A percentile compares a stretch with the other conserved stretches of the same genome.
Evolutionary conservation across 1,284 basidiomycete species (phyloP).

Genomic region (Cryptococcus sp.): DNA sequence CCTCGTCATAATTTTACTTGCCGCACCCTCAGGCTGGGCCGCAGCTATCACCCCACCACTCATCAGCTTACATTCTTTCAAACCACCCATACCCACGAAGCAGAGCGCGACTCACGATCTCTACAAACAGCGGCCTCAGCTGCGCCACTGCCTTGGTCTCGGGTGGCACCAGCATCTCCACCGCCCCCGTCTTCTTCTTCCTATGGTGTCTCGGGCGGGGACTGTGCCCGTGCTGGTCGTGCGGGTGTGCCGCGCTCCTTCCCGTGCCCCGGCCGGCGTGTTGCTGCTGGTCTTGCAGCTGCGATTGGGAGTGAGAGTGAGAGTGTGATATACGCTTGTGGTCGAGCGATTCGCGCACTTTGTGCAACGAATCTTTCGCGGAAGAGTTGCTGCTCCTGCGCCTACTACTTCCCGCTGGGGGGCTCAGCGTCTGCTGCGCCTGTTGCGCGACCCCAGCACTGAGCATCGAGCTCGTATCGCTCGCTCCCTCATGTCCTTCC

Average conservation of each 20-base stretch:
- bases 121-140: constrained; percentile 78
- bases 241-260: background rate
- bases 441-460: background rate
- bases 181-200: constrained; percentile 46
- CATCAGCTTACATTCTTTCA: background rate
- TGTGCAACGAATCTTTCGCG: background rate
- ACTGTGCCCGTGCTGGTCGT: background rate
- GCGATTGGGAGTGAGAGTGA: background rate
- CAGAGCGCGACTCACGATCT: constrained; percentile 63
- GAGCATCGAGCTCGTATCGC: constrained; percentile 6
- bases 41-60: background rate
- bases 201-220: constrained; percentile 14
- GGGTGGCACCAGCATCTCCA: constrained; percentile 63
- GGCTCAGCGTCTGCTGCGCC: too few relatives aligned
- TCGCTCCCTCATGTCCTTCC: constrained; percentile 33
- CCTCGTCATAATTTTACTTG: too few relatives aligned
- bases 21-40: background rate
- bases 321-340: background rate
- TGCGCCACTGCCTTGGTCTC: constrained; percentile 70
- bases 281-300: background rate
- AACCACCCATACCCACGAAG: background rate
- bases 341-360: background rate
- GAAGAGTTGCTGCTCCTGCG: background rate
- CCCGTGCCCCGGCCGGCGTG: background rate
- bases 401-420: background rate